Evolutionary conservation across 345 rosid genomes (phyloP), one percentile per base, ranked within the genome.

Genomic region (Erodium maritimum): DNA sequence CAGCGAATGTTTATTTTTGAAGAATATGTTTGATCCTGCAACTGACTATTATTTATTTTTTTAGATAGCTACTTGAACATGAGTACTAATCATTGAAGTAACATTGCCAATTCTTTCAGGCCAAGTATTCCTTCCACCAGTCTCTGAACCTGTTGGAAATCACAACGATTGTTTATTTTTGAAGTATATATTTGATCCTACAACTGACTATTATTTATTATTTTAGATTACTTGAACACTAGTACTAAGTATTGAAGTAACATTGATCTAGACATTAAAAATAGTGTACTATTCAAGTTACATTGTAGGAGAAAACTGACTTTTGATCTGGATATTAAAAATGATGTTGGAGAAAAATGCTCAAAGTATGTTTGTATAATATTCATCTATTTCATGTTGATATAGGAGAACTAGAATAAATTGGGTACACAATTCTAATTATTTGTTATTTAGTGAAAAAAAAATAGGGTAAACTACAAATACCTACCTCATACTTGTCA

Each of bases 121-220:
- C 45, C 63, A 79, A 55, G 69, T 79, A 62, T 64, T 85, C 51
- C 71, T 90, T 55, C 50, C 77, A 42, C 48, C 14, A 11, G 73
- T 71, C 57, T 7, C 72, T 9, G 91, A 84, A 66, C 67, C 82
- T 68, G 62, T 86, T 77, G 97, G 96, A 61, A 76, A 50, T 62
- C 95, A 96, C n/a, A 80, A 85, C 56, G 91, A 85, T 65, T 91
- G 91, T 64, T 79, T 91, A 65, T 69, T 91, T 65, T 76, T 91
- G 76, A 88, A 91, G 76, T 88, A 91, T 67, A 75, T 91, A 87
- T 91, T 91, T 67, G 97, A 88, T 75, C 90, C 96, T 62, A 82
- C 82, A 16, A 77, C 95, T 0, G 97, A 91, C 12, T 42, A 10
- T 42, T 42, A 10, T 12, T 42, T 10, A 16, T 6, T 37, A 12